Evolutionary conservation across 1,284 basidiomycete genomes (phyloP).

Genomic region (Rhodotorula sp.): DNA sequence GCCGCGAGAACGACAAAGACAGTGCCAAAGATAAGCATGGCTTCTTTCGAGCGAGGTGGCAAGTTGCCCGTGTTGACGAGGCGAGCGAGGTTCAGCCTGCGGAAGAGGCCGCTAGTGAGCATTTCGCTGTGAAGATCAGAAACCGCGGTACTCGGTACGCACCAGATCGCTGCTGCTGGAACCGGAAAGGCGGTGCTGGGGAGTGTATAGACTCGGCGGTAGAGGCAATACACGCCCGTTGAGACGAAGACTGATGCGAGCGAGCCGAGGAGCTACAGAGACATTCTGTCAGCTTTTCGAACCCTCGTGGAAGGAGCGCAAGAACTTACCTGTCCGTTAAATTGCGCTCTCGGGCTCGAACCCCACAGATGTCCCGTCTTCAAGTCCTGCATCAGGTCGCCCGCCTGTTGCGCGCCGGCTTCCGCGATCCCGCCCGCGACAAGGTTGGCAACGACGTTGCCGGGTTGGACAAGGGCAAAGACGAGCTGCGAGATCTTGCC

Average conservation of each 20-base stretch:
- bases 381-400: constrained; percentile 96
- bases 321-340: constrained; percentile 49
- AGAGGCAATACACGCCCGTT: constrained; percentile 80
- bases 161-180: constrained; percentile 77
- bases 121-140: background rate
- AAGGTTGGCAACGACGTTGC: constrained; percentile 81
- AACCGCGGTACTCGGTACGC: constrained; percentile 28
- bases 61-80: constrained; percentile 77
- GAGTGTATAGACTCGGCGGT: constrained; percentile 73
- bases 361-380: constrained; percentile 87
- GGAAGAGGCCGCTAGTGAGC: constrained; percentile 40
- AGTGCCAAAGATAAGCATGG: constrained; percentile 76
- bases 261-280: constrained; percentile 80
- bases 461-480: constrained; percentile 90
- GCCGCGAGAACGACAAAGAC: constrained; percentile 67
- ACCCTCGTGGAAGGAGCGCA: background rate
- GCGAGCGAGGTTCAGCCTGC: constrained; percentile 86
- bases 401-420: constrained; percentile 94
- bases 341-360: constrained; percentile 49
- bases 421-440: constrained; percentile 95
- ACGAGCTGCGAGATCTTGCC: constrained; percentile 93
- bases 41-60: constrained; percentile 69
- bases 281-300: constrained; percentile 56
- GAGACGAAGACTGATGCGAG: constrained; percentile 83
- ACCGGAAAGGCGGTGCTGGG: constrained; percentile 86